Evolutionary conservation across 306 rosid species (phyloP), one percentile per base, ranked within the genome.

Genomic region (Dalbergia cultrata): DNA sequence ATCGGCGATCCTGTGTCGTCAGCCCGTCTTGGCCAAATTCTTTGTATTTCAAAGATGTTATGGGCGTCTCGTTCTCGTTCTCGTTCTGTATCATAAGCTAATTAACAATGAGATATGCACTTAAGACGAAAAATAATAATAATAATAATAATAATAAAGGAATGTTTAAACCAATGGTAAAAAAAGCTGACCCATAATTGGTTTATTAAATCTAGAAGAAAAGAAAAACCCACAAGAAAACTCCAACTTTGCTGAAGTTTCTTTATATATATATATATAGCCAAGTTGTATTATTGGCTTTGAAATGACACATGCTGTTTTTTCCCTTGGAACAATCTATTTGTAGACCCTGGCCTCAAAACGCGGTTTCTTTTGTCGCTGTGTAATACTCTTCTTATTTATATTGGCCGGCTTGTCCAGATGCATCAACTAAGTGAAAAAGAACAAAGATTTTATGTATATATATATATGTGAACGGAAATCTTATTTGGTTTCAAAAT

Each of bases 201-300:
- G 3, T 16, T 43, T 11, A 50, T 16, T n/a, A 54, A 6, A 10
- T 4, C 0, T 49, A 12, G 8, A 43, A 60, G 12, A 43, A 43
- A 9, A 35, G 12, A 53, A 13, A 18, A 13, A 18, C 18, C 54
- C 82, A 3, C 67, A 45, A 45, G 76, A 79, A 79, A 79, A 0
- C 49, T 31, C 67, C 21, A 13, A 76, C 52, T 16, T 37, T 16
- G 21, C 37, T 11, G 16, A 62, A 37, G 13, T 39, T 79, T 45
- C 17, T 60, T 44, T 12, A 22, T 37, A 4, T 35, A 35, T 13
- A 18, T 12, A 22, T 37, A 4, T 37, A 5, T 8, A 13, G 77
- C 56, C 5, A 52, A 5, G 67, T 71, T 63, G 31, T 41, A 13
- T 21, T 53, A 21, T 52, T 16, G 72, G 57, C 3, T 16, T 41